Evolutionary conservation across 345 rosid species (phyloP), one percentile per base, ranked within the genome.

Genomic region (Lumnitzera littorea): DNA sequence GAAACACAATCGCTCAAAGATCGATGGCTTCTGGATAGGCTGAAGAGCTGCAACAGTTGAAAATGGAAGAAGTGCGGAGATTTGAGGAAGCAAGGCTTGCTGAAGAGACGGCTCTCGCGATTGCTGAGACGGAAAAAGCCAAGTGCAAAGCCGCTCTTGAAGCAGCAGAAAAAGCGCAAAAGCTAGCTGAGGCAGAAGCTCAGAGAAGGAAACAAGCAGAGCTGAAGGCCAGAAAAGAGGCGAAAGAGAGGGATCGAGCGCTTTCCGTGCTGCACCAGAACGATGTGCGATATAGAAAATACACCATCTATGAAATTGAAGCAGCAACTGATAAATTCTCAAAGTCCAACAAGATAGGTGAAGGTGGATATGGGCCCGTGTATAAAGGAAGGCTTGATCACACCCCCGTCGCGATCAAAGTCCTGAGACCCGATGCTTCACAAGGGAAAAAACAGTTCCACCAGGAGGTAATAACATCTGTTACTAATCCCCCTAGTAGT

Each of bases 341-440:
- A 10, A 66, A 60, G 15, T 36, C 70, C 12, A 80, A 66, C 55
- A 89, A 84, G 69, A 80, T 91, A 51, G 98, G 98, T 25, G 96
- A 89, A 78, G 98, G 98, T 0, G 98, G 98, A 50, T 91, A 91
- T 55, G 98, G 98, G 74, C 98, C 96, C 12, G 98, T 91, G 23
- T 91, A 77, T 61, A 71, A 77, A 74, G 98, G 91, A 46, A 91
- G 61, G 69, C 90, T 88, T 41, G 95, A 88, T 76, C 95, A 91
- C 68, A 91, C 96, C 43, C 77, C 90, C 3, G 98, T 88, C 20
- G 98, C 98, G 2, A 88, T 88, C 58, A 91, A 91, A 75, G 88
- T 87, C 24, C 72, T 86, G 75, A 82, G 96, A 71, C 91, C 95
- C 15, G 91, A 82, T 76, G 98, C 95, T 62, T 86, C 86, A 52